Conservation (phyloP, 805 yeast genomes). For the Candida odintsovae region DNA sequence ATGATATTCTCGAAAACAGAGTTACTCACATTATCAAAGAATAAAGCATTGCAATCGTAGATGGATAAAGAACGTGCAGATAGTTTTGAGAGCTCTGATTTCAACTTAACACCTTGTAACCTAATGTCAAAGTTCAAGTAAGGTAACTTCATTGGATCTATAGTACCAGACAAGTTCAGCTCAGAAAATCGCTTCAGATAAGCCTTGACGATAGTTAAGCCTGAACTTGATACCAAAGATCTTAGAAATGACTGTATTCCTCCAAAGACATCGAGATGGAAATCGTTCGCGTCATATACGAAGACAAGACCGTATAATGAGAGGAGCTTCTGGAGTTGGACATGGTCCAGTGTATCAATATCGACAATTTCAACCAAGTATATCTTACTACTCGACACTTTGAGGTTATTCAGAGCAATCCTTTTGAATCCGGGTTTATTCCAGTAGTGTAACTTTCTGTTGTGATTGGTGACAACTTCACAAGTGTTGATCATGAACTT, state of each 20-base stretch:
- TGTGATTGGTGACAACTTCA: background rate
- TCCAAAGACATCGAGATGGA: background rate
- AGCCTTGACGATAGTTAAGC: background rate
- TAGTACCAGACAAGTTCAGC: background rate
- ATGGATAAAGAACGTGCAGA: background rate
- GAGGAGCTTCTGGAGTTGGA: background rate
- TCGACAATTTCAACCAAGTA: background rate
- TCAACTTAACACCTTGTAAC: background rate
- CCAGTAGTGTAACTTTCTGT: background rate
- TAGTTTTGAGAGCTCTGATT: background rate
- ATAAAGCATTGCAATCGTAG: background rate
- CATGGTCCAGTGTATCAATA: background rate
- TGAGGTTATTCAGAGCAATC: background rate
- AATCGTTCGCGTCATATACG: background rate
- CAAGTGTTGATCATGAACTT: background rate
- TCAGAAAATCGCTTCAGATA: background rate
- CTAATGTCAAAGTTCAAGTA: background rate
- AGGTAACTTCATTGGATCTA: background rate
- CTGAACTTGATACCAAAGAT: background rate
- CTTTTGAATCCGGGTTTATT: background rate
- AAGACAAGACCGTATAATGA: background rate
- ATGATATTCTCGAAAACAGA: background rate
- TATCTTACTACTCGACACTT: background rate
- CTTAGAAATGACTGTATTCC: background rate
- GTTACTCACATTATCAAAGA: background rate